Evolutionary conservation across 2,329 filamentous ascomycete genomes (phyloP).

Genomic region (Beauveria asiatica): DNA sequence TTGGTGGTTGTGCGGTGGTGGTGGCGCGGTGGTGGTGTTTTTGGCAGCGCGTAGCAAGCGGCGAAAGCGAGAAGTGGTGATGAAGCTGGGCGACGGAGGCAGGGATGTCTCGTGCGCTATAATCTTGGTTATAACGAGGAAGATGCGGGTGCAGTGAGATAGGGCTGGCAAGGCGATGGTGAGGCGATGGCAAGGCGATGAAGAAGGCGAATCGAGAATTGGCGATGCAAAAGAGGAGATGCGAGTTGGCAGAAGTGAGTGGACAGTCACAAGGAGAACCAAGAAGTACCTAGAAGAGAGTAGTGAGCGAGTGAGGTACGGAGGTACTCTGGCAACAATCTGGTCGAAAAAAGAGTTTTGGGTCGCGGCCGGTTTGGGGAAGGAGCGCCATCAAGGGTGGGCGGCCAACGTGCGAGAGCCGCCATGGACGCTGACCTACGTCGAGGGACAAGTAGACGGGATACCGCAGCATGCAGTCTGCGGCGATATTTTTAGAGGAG

Average conservation of each 20-base stretch:
- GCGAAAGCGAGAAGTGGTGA: neutral
- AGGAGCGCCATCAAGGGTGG: constrained; percentile 3
- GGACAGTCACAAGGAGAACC: neutral
- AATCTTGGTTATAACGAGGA: neutral
- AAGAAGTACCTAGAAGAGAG: neutral
- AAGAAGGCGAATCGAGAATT: neutral
- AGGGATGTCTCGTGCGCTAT: too few species aligned
- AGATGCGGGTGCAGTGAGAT: neutral
- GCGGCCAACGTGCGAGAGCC: constrained; percentile 3
- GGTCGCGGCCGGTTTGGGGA: constrained; percentile 3
- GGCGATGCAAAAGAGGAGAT: neutral
- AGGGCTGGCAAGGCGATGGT: neutral
- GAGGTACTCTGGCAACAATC: too few species aligned
- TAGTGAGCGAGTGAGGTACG: neutral
- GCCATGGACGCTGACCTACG: neutral
- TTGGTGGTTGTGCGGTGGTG: neutral
- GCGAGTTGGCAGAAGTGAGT: neutral
- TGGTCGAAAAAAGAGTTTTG: constrained; percentile 6
- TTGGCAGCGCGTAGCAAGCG: neutral
- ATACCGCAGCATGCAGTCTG: too few species aligned
- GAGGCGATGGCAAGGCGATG: neutral
- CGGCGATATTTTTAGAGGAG: too few species aligned
- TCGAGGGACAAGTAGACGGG: too few species aligned
- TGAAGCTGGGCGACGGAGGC: neutral
- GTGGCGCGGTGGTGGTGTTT: neutral